Evolutionary conservation across 352 stramenopile genomes (phyloP), one percentile per base, ranked within the genome.

Genomic region (Peronospora tabacina): DNA sequence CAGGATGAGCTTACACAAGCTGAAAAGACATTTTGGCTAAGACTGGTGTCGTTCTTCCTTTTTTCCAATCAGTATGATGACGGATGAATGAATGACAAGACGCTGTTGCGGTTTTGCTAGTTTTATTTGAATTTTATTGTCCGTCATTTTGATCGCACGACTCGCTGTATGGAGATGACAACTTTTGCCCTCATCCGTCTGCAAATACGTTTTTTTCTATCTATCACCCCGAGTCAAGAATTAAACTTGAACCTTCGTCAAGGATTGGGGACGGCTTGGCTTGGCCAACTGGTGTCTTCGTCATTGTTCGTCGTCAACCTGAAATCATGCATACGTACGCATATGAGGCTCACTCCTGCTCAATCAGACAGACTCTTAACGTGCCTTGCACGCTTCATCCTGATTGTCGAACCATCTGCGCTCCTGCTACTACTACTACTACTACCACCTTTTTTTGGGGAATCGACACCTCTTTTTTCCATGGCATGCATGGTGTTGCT

Each of bases 1-100:
- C 42, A 72, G 17, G 49, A 68, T 6, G 47, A 63, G 11, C 52
- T 70, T 17, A 62, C 68, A 11, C 49, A 60, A 38, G 55, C 37
- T 7, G 69, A 81, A 29, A 72, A 69, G 30, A 64, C 57, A 2
- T 80, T 79, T 36, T 85, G 74, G 74, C 46, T 82, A 17, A 70
- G 75, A 40, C 41, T 85, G 32, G 63, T 76, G 37, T 82, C 74
- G 7, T 83, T 83, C 46, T 80, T 82, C 61, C 60, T 82, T 16
- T 79, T 81, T 66, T 65, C 64, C 20, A 59, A 51, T 22, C 52
- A 57, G 13, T 13, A 37, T 32, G 24, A 52, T 43, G 35, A 17
- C 11, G 5, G 12, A 48, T n/a, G 19, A 58, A 48, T n/a, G 19
- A 58, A 46, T 41, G 43, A 49, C 15, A 52, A 55, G 28, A 39